phyloP scores from a whole-genome alignment of 257 asterid species.

The Nyctanthes arbortristis region DNA sequence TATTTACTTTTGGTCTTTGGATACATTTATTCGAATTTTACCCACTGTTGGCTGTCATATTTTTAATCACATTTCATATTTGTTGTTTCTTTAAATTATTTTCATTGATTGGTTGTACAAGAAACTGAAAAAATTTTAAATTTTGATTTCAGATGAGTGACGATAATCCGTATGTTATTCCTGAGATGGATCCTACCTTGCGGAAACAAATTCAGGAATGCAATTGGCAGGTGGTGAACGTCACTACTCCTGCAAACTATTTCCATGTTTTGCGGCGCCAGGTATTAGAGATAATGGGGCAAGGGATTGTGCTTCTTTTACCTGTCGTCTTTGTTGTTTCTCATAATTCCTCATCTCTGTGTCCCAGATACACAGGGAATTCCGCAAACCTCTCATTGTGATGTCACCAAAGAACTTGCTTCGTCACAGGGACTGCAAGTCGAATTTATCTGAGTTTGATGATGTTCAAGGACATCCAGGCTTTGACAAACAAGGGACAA shows the following conservation, averaged over 20 bases:
- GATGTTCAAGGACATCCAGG: constrained; percentile 97
- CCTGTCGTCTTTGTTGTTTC: constrained; percentile 17
- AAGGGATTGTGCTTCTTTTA: not conserved
- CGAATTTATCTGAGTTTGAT: constrained; percentile 87
- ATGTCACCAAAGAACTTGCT: constrained; percentile 95
- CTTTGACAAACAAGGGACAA: constrained; percentile 94
- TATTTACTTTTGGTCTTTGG: no score
- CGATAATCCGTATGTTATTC: constrained; percentile 82
- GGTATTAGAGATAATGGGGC: constrained; percentile 40
- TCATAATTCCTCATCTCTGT: constrained; percentile 20
- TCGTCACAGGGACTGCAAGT: constrained; percentile 90
- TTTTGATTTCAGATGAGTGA: constrained; percentile 87
- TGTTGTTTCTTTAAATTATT: constrained; percentile 6
- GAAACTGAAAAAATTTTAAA: constrained; percentile 4
- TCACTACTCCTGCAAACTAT: constrained; percentile 97
- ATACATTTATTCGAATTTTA: not conserved
- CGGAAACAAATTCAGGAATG: constrained; percentile 94
- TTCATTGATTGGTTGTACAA: not conserved
- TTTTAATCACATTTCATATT: not conserved
- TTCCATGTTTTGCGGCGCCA: constrained; percentile 98
- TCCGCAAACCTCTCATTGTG: constrained; percentile 94
- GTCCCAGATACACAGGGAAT: constrained; percentile 80
- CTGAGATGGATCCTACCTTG: constrained; percentile 95
- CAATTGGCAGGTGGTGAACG: constrained; percentile 99
- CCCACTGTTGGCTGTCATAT: not conserved